Conservation (phyloP, 306 rosid genomes). For the peach (Prunus persica) region DNA sequence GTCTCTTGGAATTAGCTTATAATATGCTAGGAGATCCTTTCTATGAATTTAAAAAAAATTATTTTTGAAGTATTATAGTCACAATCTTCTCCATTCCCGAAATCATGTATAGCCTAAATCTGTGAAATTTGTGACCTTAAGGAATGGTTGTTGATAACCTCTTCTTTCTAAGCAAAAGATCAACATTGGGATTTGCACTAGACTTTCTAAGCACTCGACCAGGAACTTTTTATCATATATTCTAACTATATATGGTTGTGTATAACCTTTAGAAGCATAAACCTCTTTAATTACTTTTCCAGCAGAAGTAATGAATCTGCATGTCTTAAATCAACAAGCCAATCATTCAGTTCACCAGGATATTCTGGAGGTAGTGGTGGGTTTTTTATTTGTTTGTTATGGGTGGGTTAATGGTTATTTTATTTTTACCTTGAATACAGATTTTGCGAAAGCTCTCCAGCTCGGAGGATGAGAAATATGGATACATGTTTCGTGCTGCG, state of each 20-base stretch:
- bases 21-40: not conserved
- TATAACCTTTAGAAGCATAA: not conserved
- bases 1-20: not conserved
- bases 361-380: too few relatives aligned
- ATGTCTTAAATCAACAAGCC: too few relatives aligned
- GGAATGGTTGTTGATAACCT: not conserved
- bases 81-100: not conserved
- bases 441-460: conserved; percentile 52
- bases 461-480: conserved; percentile 44
- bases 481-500: conserved; percentile 41
- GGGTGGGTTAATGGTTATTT: not conserved
- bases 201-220: not conserved
- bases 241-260: not conserved
- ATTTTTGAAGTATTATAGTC: not conserved
- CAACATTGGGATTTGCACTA: not conserved
- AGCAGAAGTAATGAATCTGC: too few relatives aligned
- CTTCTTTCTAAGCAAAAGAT: not conserved
- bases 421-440: conserved; percentile 28
- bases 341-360: too few relatives aligned
- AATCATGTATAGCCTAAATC: not conserved
- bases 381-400: too few relatives aligned
- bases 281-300: too few relatives aligned
- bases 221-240: not conserved
- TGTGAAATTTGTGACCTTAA: not conserved
- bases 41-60: not conserved